phyloP scores from a whole-genome alignment of 345 rosid genomes.

The Ceriops tagal region DNA sequence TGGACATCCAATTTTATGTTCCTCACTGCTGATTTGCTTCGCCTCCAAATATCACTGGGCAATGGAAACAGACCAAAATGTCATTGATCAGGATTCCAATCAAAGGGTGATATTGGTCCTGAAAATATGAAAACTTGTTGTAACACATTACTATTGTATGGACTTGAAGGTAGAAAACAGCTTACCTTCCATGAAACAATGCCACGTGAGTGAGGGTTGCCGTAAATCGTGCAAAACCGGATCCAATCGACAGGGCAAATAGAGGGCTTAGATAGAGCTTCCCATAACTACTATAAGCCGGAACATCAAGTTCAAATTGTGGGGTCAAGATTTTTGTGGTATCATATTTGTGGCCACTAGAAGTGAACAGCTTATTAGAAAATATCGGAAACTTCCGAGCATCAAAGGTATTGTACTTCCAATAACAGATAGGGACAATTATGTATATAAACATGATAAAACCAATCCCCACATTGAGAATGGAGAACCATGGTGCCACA shows the following conservation, averaged over 20 bases:
- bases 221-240: constrained; percentile 93
- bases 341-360: constrained; percentile 71
- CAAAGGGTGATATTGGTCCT: not conserved
- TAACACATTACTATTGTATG: not conserved
- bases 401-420: constrained; percentile 87
- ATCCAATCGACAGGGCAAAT: constrained; percentile 96
- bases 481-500: constrained; percentile 87
- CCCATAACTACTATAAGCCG: constrained; percentile 67
- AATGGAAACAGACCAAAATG: constrained; percentile 17
- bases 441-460: constrained; percentile 92
- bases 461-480: constrained; percentile 83
- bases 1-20: constrained; percentile 76
- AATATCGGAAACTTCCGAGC: constrained; percentile 86
- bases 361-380: constrained; percentile 79
- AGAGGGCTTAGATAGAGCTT: constrained; percentile 97
- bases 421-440: constrained; percentile 85
- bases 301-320: constrained; percentile 52
- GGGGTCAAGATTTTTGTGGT: constrained; percentile 77
- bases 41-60: constrained; percentile 76
- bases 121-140: not conserved
- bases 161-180: not conserved
- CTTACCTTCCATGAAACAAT: constrained; percentile 86
- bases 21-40: constrained; percentile 72
- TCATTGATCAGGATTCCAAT: constrained; percentile 1
- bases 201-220: constrained; percentile 97